These are phyloP conservation scores for Cercospora citrullina DNA, from an alignment of 2,329 filamentous ascomycete species.

Conservation along the genomic window DNA sequence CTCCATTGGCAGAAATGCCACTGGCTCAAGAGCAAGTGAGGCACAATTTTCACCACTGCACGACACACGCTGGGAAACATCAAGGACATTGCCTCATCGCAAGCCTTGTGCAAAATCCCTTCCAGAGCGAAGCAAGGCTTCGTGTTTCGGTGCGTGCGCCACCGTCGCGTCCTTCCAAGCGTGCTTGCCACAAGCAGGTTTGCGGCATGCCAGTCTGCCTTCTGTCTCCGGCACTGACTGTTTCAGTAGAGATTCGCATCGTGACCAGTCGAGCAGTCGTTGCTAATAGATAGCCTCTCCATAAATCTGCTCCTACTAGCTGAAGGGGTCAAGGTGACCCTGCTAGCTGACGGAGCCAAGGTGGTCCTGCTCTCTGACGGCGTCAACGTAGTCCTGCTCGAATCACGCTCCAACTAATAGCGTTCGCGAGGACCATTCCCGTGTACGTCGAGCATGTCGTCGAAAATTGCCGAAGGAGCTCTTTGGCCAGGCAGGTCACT, in stretches of 20 bases:
- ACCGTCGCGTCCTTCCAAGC: neutral
- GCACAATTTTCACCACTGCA: neutral
- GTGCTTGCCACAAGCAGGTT: neutral
- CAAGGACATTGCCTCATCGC: neutral
- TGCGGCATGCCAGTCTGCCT: neutral
- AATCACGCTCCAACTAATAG: constrained; percentile 15
- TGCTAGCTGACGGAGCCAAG: constrained; percentile 11
- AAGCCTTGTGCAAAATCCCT: neutral
- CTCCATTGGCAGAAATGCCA: neutral
- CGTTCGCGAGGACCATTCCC: constrained; percentile 38
- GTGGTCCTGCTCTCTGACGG: constrained; percentile 10
- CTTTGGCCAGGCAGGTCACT: constrained; percentile 67
- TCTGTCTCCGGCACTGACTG: neutral
- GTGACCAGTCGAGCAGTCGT: neutral
- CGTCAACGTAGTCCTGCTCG: constrained; percentile 8
- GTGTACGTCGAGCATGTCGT: constrained; percentile 83
- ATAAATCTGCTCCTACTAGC: constrained; percentile 15
- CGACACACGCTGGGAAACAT: neutral
- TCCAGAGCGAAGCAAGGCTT: neutral
- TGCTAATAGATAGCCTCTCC: constrained; percentile 1
- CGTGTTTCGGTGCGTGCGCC: neutral
- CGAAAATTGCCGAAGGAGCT: constrained; percentile 84
- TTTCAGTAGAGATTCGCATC: neutral
- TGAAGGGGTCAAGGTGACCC: constrained; percentile 6
- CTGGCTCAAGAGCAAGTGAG: neutral